Evolutionary conservation across 192 early-diverging fungal genomes (phyloP), one percentile per base, ranked within the genome.

Genomic region (Phlyctochytrium planicorne): DNA sequence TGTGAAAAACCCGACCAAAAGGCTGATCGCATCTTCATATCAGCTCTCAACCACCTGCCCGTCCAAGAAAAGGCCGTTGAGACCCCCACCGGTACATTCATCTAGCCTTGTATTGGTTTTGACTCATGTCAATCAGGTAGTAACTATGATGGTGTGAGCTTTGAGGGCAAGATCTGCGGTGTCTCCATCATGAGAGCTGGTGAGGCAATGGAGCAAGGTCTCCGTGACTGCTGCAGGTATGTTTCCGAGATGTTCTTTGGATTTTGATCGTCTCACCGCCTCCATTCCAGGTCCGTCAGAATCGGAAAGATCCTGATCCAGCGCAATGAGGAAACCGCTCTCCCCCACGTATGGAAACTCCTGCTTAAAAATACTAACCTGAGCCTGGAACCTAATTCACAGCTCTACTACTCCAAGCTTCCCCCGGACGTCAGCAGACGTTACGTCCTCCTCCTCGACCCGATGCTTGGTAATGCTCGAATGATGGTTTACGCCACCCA

Each of bases 301-400:
- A 97, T 97, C 50, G 95, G 95, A 56, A 97, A 97, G 80, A 94
- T 97, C 33, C 69, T 97, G 55, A 97, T 97, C 67, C 95, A 97
- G 76, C 84, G 95, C 64, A 92, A 97, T 70, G 95, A 97, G 79
- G 91, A 92, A 70, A 97, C 95, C 6, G 92, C 92, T 3, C 74
- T 86, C 74, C 90, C 95, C 12, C 91, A 91, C 80, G 83, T 85
- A 29, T 24, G 55, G 10, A 6, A 29, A 20, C 40, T 47, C 40
- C 40, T 20, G n/a, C n/a, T n/a, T n/a, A n/a, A n/a, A n/a, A n/a
- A n/a, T n/a, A n/a, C n/a, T n/a, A n/a, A n/a, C n/a, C n/a, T n/a
- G n/a, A n/a, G n/a, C n/a, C n/a, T n/a, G n/a, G n/a, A n/a, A n/a
- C n/a, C n/a, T n/a, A n/a, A n/a, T n/a, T n/a, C n/a, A 76, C 33